A percentile compares a stretch with the other conserved stretches of the same genome.
These are phyloP conservation scores for Penicillium cosmopolitanum DNA, from an alignment of 495 filamentous ascomycete genomes.

Conservation along the genomic window DNA sequence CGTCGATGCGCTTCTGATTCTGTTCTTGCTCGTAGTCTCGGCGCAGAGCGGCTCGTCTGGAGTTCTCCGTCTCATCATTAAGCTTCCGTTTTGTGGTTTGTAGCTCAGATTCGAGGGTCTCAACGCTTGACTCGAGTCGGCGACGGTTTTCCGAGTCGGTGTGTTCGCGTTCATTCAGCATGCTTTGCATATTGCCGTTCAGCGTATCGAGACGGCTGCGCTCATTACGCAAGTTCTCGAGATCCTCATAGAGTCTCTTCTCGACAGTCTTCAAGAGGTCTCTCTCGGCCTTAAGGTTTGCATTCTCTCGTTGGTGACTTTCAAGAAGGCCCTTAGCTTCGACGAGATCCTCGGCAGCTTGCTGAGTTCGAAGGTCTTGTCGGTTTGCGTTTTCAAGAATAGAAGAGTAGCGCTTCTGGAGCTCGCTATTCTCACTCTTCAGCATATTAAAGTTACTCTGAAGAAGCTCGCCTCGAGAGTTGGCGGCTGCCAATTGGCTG, in stretches of 20 bases:
- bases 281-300: constrained; percentile 92
- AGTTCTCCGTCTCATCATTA: constrained; percentile 79
- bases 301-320: constrained; percentile 85
- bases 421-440: constrained; percentile 79
- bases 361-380: constrained; percentile 86
- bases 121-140: constrained; percentile 73
- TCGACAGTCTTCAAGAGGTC: constrained; percentile 90
- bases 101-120: constrained; percentile 78
- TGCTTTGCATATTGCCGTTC: constrained; percentile 76
- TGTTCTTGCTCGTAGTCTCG: constrained; percentile 89
- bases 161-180: constrained; percentile 89
- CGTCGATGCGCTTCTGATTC: constrained; percentile 84
- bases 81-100: constrained; percentile 79
- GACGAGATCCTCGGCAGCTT: constrained; percentile 90
- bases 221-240: constrained; percentile 81
- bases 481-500: constrained; percentile 78
- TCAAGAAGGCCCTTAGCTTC: constrained; percentile 81
- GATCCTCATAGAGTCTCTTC: constrained; percentile 82
- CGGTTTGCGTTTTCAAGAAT: constrained; percentile 82
- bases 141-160: constrained; percentile 79
- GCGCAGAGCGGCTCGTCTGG: constrained; percentile 73
- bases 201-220: constrained; percentile 76
- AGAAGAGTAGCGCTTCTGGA: constrained; percentile 76
- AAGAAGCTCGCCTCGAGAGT: constrained; percentile 86
- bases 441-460: constrained; percentile 82